phyloP scores from a whole-genome alignment of 257 asterid genomes.

The Anisodus acutangulus region DNA sequence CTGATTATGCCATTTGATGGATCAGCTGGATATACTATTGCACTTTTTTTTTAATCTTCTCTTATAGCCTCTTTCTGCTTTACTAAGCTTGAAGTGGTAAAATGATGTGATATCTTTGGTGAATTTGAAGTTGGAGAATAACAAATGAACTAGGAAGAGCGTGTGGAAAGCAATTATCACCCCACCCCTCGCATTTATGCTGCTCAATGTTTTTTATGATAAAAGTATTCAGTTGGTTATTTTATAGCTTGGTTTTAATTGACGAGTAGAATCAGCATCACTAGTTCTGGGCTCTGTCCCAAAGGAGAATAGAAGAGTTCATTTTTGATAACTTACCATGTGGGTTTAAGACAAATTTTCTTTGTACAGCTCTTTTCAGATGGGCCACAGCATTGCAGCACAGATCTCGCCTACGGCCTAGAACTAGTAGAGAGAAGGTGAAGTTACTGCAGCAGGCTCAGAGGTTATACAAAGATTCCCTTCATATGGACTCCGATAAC shows the following conservation, averaged over 20 bases:
- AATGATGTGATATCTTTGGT: background rate
- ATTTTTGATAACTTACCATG: background rate
- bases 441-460: constrained; percentile 87
- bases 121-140: background rate
- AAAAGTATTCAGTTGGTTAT: background rate
- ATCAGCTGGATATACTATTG: background rate
- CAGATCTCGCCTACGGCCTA: constrained; percentile 76
- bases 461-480: constrained; percentile 81
- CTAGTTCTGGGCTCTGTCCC: background rate
- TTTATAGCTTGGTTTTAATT: background rate
- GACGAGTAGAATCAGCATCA: constrained; percentile 15
- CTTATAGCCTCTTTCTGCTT: background rate
- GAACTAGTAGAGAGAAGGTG: constrained; percentile 75
- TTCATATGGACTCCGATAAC: constrained; percentile 72
- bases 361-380: constrained; percentile 80
- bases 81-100: background rate
- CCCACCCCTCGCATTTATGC: background rate
- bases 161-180: background rate
- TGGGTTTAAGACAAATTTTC: constrained; percentile 5
- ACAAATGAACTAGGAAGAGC: background rate
- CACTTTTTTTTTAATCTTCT: background rate
- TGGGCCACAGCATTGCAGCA: constrained; percentile 92
- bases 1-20: constrained; percentile 5
- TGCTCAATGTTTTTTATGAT: background rate
- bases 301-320: background rate